A percentile compares a stretch with the other conserved stretches of the same genome.
Conservation (phyloP, 108 stramenopile species). For the Fragilariopsis cylindrus region DNA sequence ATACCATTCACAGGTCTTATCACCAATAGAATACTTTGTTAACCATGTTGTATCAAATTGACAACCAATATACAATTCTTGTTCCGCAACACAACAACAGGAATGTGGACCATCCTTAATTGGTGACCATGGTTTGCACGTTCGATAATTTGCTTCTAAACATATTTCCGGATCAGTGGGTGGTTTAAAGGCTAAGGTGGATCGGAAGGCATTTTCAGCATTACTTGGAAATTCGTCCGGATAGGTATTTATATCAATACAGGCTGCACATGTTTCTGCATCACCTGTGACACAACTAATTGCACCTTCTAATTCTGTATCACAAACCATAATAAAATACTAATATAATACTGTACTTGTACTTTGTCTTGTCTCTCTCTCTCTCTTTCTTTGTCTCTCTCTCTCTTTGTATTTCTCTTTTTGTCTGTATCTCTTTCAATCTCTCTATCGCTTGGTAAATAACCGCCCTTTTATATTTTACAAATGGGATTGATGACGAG, state of each 20-base stretch:
- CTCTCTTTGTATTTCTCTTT: too few species aligned
- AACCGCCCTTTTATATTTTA: too few species aligned
- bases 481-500: too few species aligned
- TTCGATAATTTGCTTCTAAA: slow-evolving; percentile 7
- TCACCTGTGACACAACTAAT: background rate
- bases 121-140: background rate
- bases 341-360: too few species aligned
- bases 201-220: slow-evolving; percentile 3
- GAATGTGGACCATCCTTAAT: background rate
- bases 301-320: background rate
- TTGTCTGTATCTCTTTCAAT: too few species aligned
- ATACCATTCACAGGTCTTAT: background rate
- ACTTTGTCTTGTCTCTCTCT: too few species aligned
- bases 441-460: too few species aligned
- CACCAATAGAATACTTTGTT: background rate
- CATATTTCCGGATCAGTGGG: background rate
- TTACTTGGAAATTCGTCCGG: background rate
- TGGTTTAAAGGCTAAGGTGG: background rate
- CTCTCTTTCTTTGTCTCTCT: too few species aligned
- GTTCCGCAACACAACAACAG: slow-evolving; percentile 2
- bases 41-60: background rate
- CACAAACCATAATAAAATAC: background rate
- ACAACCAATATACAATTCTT: background rate
- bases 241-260: background rate
- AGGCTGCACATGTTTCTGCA: background rate